phyloP scores from a whole-genome alignment of 164 flowering plant species.

The Taxillus chinensis region DNA sequence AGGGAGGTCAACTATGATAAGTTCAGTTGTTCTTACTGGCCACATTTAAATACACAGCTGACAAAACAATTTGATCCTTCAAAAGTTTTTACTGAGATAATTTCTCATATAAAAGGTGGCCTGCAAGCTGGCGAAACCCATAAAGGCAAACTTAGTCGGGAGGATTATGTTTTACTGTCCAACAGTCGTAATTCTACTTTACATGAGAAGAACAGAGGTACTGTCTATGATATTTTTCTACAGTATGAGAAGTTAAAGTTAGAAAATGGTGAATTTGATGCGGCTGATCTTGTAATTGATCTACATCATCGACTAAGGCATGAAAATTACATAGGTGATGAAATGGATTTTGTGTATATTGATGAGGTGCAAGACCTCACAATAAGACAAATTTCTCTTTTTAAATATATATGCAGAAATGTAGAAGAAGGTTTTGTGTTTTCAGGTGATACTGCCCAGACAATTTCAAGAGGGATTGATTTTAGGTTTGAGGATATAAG shows the following conservation, averaged over 20 bases:
- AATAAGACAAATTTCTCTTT: constrained; percentile 65
- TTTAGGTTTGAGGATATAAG: constrained; percentile 47
- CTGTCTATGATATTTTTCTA: constrained; percentile 41
- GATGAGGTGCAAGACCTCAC: constrained; percentile 89
- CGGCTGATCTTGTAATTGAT: constrained; percentile 64
- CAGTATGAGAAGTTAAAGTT: constrained; percentile 55
- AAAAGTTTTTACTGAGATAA: constrained; percentile 61
- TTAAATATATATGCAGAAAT: constrained; percentile 55
- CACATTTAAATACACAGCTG: constrained; percentile 44
- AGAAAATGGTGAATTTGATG: constrained; percentile 52
- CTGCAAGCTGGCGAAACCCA: constrained; percentile 15
- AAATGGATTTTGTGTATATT: constrained; percentile 62
- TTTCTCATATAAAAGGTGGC: constrained; percentile 72
- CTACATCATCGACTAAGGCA: constrained; percentile 41
- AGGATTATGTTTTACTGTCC: constrained; percentile 38
- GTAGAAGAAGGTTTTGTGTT: constrained; percentile 64
- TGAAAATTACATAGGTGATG: constrained; percentile 29
- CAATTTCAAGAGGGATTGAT: constrained; percentile 60
- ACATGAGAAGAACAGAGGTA: constrained; percentile 26
- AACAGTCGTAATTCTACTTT: constrained; percentile 40
- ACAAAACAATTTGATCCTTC: constrained; percentile 55
- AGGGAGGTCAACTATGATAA: constrained; percentile 56
- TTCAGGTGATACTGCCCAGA: constrained; percentile 80
- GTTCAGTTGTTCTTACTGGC: constrained; percentile 60
- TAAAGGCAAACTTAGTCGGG: constrained; percentile 31